Conservation (phyloP, 148 eudicot genomes). For the Gaultheria prostrata region DNA sequence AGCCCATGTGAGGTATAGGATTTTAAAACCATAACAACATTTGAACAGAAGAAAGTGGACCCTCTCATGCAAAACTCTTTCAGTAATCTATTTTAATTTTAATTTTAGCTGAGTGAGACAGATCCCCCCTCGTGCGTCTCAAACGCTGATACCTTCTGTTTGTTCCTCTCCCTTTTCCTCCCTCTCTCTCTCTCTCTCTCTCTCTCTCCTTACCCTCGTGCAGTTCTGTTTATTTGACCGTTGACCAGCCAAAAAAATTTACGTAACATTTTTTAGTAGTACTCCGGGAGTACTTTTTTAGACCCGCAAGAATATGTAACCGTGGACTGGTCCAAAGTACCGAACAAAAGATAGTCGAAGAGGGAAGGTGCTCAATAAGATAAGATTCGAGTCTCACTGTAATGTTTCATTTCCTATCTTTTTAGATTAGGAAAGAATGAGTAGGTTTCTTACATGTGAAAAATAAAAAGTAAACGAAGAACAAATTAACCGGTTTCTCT, state of each 20-base stretch:
- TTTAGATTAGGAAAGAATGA: too few species aligned
- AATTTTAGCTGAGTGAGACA: slow-evolving; percentile 11
- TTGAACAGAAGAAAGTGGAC: slow-evolving; percentile 8
- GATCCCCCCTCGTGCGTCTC: slow-evolving; percentile 73
- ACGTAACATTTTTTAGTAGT: too few species aligned
- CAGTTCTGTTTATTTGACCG: slow-evolving; percentile 42
- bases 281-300: too few species aligned
- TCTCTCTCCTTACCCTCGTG: slow-evolving; percentile 20
- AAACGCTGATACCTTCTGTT: slow-evolving; percentile 53
- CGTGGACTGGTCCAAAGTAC: too few species aligned
- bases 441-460: too few species aligned
- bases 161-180: slow-evolving; percentile 27
- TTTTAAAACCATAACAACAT: neutral
- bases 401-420: too few species aligned
- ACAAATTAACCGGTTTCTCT: slow-evolving; percentile 7
- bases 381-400: too few species aligned
- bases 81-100: neutral
- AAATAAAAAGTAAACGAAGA: too few species aligned
- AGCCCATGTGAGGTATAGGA: slow-evolving; percentile 1
- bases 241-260: slow-evolving; percentile 34
- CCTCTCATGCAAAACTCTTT: neutral
- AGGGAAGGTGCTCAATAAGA: too few species aligned
- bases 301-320: too few species aligned
- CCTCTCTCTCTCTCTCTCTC: neutral
- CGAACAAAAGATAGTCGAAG: too few species aligned